Percentiles rank a stretch among this genome's conserved stretches.
These are phyloP conservation scores for Aspergillus fumigatus DNA, from an alignment of 2,329 filamentous ascomycete genomes.

Conservation along the genomic window DNA sequence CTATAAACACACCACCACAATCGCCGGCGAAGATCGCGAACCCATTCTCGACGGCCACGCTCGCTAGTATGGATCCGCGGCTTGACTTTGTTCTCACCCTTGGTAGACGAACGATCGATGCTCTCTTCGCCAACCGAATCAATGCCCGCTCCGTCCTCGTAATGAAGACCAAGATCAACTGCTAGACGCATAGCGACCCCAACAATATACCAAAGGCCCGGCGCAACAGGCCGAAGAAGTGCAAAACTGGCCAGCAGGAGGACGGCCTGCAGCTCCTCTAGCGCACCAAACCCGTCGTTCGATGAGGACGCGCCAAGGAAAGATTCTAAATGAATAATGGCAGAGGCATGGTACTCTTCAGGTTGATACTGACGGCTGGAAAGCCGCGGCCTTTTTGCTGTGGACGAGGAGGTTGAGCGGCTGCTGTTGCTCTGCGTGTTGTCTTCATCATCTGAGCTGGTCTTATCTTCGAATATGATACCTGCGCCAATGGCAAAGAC, in stretches of 20 bases:
- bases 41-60: constrained; percentile 70
- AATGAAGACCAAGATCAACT: constrained; percentile 86
- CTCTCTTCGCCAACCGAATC: constrained; percentile 44
- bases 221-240: constrained; percentile 81
- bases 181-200: constrained; percentile 87
- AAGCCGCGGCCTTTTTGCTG: constrained; percentile 48
- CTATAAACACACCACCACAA: constrained; percentile 98
- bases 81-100: constrained; percentile 21
- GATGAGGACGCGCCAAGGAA: constrained; percentile 66
- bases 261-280: constrained; percentile 93
- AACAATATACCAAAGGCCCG: constrained; percentile 95
- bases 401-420: constrained; percentile 23
- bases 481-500: constrained; percentile 94
- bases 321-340: constrained; percentile 83
- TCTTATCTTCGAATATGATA: constrained; percentile 67
- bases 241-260: constrained; percentile 87
- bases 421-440: constrained; percentile 18
- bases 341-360: constrained; percentile 93
- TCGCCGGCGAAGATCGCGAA: constrained; percentile 77
- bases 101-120: constrained; percentile 10
- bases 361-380: constrained; percentile 67
- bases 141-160: constrained; percentile 75
- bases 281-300: constrained; percentile 67
- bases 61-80: constrained; percentile 49
- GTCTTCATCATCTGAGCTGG: constrained; percentile 22